A percentile compares a stretch with the other conserved stretches of the same genome.
Conservation (phyloP, 2,329 filamentous ascomycete species). For the Exophiala sideris region DNA sequence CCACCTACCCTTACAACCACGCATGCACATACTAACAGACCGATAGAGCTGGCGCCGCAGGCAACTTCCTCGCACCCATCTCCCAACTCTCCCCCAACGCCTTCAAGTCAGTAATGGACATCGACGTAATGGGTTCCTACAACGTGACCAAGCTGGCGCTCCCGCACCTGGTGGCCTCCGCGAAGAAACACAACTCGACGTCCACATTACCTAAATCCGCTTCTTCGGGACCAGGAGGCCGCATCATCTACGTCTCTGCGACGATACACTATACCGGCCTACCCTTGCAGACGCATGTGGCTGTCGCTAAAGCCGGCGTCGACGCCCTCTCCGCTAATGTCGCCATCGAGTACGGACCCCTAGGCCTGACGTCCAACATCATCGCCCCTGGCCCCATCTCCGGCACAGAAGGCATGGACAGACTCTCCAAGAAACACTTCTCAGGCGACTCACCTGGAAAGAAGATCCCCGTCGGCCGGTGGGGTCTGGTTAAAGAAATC, state of each 20-base stretch:
- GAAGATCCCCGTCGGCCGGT: slow-evolving; percentile 68
- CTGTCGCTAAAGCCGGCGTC: slow-evolving; percentile 85
- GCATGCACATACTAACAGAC: neutral
- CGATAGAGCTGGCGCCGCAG: slow-evolving; percentile 76
- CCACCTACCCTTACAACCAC: neutral
- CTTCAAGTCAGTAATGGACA: slow-evolving; percentile 94
- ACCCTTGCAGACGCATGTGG: slow-evolving; percentile 84
- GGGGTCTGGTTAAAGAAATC: slow-evolving; percentile 80
- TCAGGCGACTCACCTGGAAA: slow-evolving; percentile 47
- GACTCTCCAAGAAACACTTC: slow-evolving; percentile 55
- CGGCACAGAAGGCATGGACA: slow-evolving; percentile 75
- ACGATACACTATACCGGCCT: slow-evolving; percentile 87
- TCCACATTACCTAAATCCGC: slow-evolving; percentile 48
- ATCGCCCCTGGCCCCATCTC: slow-evolving; percentile 84
- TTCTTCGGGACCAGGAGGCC: slow-evolving; percentile 62
- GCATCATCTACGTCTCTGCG: slow-evolving; percentile 86
- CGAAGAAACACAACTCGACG: slow-evolving; percentile 59
- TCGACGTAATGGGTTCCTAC: slow-evolving; percentile 89
- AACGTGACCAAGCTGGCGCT: slow-evolving; percentile 93
- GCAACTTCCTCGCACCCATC: slow-evolving; percentile 90
- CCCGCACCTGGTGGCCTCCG: slow-evolving; percentile 75
- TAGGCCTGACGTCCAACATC: slow-evolving; percentile 81
- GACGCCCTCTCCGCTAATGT: slow-evolving; percentile 78
- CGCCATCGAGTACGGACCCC: slow-evolving; percentile 84
- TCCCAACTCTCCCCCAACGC: slow-evolving; percentile 79